phyloP scores from a whole-genome alignment of 2,329 filamentous ascomycete species.

The Paecilomyces formosus region DNA sequence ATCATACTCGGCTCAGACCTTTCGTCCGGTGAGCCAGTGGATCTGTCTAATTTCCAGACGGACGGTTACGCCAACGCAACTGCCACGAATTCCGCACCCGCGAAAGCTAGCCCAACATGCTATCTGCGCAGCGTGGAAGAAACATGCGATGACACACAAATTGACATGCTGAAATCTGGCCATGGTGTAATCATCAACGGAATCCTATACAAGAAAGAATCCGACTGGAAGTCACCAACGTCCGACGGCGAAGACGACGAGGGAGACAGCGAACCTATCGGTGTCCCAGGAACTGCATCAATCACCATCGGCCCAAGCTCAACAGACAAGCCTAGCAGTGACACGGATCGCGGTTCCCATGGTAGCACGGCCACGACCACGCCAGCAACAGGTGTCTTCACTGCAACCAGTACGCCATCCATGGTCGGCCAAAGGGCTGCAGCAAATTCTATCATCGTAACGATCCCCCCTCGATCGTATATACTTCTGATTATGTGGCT shows the following conservation, averaged over 20 bases:
- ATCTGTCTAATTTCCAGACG: slow-evolving; percentile 49
- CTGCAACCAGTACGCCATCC: slow-evolving; percentile 19
- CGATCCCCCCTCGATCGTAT: not conserved
- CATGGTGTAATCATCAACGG: slow-evolving; percentile 55
- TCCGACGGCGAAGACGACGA: slow-evolving; percentile 3
- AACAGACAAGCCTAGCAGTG: slow-evolving; percentile 1
- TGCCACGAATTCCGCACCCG: slow-evolving; percentile 46
- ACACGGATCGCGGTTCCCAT: not conserved
- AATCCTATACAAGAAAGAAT: slow-evolving; percentile 41
- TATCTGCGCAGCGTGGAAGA: slow-evolving; percentile 48
- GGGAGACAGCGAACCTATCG: slow-evolving; percentile 12
- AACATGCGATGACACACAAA: slow-evolving; percentile 49
- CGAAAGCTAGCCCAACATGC: slow-evolving; percentile 48
- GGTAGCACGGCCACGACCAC: slow-evolving; percentile 16
- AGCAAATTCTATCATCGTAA: not conserved
- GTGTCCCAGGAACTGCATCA: slow-evolving; percentile 18
- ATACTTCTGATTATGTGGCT: not conserved
- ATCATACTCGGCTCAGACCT: slow-evolving; percentile 44
- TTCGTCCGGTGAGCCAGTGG: slow-evolving; percentile 42
- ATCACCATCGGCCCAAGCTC: slow-evolving; percentile 9
- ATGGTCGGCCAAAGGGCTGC: slow-evolving; percentile 1
- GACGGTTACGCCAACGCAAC: slow-evolving; percentile 52
- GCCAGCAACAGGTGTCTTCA: slow-evolving; percentile 21
- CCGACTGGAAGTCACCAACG: slow-evolving; percentile 28
- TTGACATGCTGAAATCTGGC: slow-evolving; percentile 39